A percentile compares a stretch with the other conserved stretches of the same genome.
phyloP scores from a whole-genome alignment of 805 yeast species.

The Candida palmyrensis region DNA sequence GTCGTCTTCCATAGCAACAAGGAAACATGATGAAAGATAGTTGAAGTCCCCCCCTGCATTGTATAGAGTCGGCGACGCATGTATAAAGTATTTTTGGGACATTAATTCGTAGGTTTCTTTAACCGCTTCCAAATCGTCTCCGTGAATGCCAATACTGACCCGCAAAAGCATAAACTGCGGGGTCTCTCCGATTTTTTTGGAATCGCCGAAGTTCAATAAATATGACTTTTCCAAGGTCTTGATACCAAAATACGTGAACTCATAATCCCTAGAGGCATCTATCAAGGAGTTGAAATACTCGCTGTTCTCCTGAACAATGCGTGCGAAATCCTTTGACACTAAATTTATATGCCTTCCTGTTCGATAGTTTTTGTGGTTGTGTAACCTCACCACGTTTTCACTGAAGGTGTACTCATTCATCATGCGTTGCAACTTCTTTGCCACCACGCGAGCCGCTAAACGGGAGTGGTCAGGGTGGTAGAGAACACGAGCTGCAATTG shows the following conservation, averaged over 20 bases:
- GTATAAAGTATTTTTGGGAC: conserved; percentile 85
- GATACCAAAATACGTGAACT: conserved; percentile 81
- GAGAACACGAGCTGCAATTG: conserved; percentile 27
- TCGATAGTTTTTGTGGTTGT: conserved; percentile 9
- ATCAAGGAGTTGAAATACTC: conserved; percentile 70
- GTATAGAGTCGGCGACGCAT: conserved; percentile 92
- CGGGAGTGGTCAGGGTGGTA: conserved; percentile 31
- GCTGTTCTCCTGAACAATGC: conserved; percentile 57
- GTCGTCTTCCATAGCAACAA: conserved; percentile 88
- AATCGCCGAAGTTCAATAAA: conserved; percentile 53
- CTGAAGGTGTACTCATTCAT: conserved; percentile 16
- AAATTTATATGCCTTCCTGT: conserved; percentile 39
- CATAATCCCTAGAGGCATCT: conserved; percentile 71
- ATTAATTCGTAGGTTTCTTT: conserved; percentile 81
- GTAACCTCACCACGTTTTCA: conserved; percentile 16
- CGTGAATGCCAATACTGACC: conserved; percentile 89
- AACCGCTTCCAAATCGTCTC: conserved; percentile 55
- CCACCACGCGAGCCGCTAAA: conserved; percentile 35
- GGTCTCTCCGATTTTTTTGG: conserved; percentile 67
- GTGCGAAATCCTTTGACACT: conserved; percentile 62
- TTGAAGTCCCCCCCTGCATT: conserved; percentile 88
- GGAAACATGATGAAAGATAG: conserved; percentile 87
- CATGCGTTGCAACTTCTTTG: conserved; percentile 19
- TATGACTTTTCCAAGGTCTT: conserved; percentile 90
- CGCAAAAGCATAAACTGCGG: conserved; percentile 90